Conservation (phyloP, 192 early-diverging fungal species). For the Coemansia pectinata region DNA sequence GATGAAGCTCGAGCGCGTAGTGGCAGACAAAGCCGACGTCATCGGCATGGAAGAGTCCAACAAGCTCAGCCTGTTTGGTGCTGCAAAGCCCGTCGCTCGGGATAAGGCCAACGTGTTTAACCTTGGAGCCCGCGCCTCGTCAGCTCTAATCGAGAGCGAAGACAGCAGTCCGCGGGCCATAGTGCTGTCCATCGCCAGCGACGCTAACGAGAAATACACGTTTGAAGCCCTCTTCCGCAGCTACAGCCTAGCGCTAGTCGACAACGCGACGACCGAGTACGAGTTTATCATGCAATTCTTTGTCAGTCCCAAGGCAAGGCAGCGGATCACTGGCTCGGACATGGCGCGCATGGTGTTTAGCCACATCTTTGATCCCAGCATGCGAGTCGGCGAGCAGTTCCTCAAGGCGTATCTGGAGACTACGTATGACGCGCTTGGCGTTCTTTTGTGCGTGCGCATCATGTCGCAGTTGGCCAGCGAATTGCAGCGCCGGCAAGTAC, state of each 20-base stretch:
- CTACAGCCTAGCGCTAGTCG: conserved; percentile 85
- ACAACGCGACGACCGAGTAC: conserved; percentile 95
- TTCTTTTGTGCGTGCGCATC: conserved; percentile 87
- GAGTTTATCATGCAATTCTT: conserved; percentile 93
- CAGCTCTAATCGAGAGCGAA: conserved; percentile 64
- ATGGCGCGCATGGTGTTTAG: conserved; percentile 70
- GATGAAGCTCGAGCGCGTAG: conserved; percentile 68
- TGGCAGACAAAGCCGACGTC: conserved; percentile 83
- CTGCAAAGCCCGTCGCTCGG: conserved; percentile 65
- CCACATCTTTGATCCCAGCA: conserved; percentile 83
- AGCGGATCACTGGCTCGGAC: conserved; percentile 61
- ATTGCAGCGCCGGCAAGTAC: conserved; percentile 75
- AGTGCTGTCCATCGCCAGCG: conserved; percentile 57
- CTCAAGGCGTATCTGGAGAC: conserved; percentile 74
- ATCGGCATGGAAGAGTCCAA: conserved; percentile 85
- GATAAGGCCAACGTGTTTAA: conserved; percentile 85
- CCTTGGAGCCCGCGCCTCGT: conserved; percentile 73
- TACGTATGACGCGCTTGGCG: conserved; percentile 85
- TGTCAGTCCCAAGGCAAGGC: conserved; percentile 61
- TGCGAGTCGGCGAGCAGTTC: conserved; percentile 51
- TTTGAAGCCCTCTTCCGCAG: conserved; percentile 91
- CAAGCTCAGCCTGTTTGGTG: conserved; percentile 72
- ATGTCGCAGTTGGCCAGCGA: conserved; percentile 80
- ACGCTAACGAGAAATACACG: conserved; percentile 50
- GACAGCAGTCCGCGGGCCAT: conserved; percentile 79